Evolutionary conservation across 345 rosid species (phyloP), one percentile per base, ranked within the genome.

Genomic region (Gossypium anomalum): DNA sequence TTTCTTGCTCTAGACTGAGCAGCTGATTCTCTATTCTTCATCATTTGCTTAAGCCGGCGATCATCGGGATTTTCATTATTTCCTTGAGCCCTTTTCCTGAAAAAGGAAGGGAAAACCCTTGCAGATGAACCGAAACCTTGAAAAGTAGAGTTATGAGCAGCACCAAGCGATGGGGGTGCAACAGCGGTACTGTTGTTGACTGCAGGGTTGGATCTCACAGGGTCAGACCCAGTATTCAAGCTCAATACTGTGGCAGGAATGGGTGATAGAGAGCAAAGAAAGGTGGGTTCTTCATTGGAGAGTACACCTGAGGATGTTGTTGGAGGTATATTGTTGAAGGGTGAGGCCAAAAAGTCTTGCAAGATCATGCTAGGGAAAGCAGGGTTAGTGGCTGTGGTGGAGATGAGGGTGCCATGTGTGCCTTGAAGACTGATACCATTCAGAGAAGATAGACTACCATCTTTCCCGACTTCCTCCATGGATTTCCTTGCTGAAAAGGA

Each of bases 1-100:
- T 79, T 89, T 70, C 87, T 81, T 15, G 89, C 89, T 44, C 92
- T 78, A 77, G 89, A 89, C 45, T 89, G 84, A 48, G 86, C 89
- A 6, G 92, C 86, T 16, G 92, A 86, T 72, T 89, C 92, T 75
- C 92, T 78, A 76, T 87, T 86, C 83, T 86, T 89, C 71, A 88
- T 85, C 88, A 75, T 75, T 48, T 89, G 84, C 75, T 84, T 84
- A 20, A 78, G 78, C 19, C 84, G 73, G 71, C 78, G 82, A n/a
- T 84, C 85, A 27, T 44, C 61, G 14, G 72, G 67, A 29, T 45
- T 75, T 3, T 52, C 83, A 7, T 47, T 76, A 20, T 55, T 57
- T 53, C 78, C 81, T 43, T 71, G 79, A 25, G 34, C 62, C 70
- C 80, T 75, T 60, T 82, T 82, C 51, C 62, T 55, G 72, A 66